phyloP scores from a whole-genome alignment of 306 rosid species.

The Arachis hypogaea region DNA sequence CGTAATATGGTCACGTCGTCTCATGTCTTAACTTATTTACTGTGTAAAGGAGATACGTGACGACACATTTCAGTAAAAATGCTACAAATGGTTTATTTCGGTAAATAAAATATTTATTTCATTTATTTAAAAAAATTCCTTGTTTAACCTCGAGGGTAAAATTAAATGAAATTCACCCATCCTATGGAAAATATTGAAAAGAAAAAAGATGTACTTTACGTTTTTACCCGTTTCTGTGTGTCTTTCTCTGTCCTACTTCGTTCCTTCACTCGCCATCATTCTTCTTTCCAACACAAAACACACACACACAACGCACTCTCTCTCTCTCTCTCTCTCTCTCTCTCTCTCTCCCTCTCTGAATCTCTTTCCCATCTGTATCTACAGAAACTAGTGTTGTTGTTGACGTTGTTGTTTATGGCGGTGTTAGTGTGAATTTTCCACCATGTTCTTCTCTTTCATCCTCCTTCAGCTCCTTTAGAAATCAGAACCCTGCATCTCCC shows the following conservation, averaged over 20 bases:
- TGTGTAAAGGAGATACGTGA: too few relatives aligned
- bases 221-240: constrained; percentile 4
- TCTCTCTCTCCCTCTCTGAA: constrained; percentile 4
- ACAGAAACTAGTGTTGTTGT: neutral
- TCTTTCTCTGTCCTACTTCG: constrained; percentile 38
- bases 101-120: too few relatives aligned
- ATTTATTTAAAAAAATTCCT: too few relatives aligned
- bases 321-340: neutral
- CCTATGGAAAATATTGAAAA: too few relatives aligned
- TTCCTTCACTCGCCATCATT: constrained; percentile 35
- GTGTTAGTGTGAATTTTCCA: constrained; percentile 10
- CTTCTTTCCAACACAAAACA: constrained; percentile 3
- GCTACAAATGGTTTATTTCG: too few relatives aligned
- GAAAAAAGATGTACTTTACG: neutral
- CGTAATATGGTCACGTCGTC: too few relatives aligned
- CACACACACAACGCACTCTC: constrained; percentile 19
- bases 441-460: constrained; percentile 46
- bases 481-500: constrained; percentile 44
- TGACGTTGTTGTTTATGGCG: neutral
- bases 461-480: constrained; percentile 31
- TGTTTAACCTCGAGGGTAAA: too few relatives aligned
- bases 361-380: neutral
- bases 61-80: too few relatives aligned
- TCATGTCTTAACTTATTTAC: too few relatives aligned
- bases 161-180: too few relatives aligned